Conservation (phyloP, 2,329 filamentous ascomycete genomes). For the Ascosphaera apis region DNA sequence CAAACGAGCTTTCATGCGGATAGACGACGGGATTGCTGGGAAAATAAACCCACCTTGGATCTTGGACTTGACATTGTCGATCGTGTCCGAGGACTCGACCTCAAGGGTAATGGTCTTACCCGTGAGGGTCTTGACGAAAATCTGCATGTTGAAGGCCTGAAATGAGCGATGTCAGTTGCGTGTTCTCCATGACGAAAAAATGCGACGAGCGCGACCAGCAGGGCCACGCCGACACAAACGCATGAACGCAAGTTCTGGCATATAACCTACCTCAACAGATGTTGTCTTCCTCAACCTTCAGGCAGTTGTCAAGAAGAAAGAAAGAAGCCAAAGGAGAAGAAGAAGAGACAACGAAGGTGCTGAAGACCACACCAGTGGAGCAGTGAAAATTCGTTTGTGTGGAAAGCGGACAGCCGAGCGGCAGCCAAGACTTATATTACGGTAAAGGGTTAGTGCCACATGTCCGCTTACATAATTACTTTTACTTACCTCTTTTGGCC, state of each 20-base stretch:
- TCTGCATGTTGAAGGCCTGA: slow-evolving; percentile 27
- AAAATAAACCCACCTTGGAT: slow-evolving; percentile 34
- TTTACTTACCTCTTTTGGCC: too few species aligned
- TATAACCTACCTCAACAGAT: slow-evolving; percentile 32
- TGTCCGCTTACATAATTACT: too few species aligned
- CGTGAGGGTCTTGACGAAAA: slow-evolving; percentile 52
- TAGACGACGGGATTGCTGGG: neutral
- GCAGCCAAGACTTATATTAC: too few species aligned
- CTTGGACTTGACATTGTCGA: slow-evolving; percentile 99
- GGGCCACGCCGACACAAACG: neutral
- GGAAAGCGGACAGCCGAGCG: too few species aligned
- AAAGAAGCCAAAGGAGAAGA: slow-evolving; percentile 11
- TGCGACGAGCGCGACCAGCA: neutral
- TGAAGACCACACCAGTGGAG: too few species aligned
- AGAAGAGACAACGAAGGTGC: too few species aligned
- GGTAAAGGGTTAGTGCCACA: too few species aligned
- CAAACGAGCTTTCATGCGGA: too few species aligned
- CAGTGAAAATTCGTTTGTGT: too few species aligned
- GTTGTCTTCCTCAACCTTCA: slow-evolving; percentile 38
- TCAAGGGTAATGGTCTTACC: slow-evolving; percentile 99
- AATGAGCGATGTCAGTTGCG: neutral
- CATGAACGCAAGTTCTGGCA: neutral
- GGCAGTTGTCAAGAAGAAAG: too few species aligned
- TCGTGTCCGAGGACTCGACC: slow-evolving; percentile 98
- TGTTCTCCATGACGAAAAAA: neutral